Evolutionary conservation across 768 basidiomycete species (phyloP).

Genomic region (Boletus sp.): DNA sequence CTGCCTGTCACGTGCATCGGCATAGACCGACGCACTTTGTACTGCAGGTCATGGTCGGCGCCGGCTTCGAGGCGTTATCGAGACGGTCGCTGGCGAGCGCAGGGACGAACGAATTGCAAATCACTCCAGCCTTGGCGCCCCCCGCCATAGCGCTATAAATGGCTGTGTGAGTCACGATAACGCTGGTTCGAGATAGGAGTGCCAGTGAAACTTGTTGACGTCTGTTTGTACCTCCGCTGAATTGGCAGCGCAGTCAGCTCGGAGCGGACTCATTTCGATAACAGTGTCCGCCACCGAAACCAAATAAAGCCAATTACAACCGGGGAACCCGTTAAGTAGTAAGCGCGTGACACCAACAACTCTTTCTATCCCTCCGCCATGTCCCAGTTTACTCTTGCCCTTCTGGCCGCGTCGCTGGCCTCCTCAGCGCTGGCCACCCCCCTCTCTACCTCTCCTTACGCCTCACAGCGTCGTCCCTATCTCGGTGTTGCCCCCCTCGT

Average conservation of each 20-base stretch:
- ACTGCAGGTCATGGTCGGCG: too few species aligned
- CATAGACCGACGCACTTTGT: too few species aligned
- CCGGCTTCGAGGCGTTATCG: too few species aligned
- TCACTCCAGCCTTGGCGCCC: neutral
- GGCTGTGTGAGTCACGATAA: neutral
- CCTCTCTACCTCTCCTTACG: conserved; percentile 42
- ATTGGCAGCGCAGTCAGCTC: neutral
- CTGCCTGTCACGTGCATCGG: neutral
- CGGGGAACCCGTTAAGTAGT: conserved; percentile 23
- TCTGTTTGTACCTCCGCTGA: too few species aligned
- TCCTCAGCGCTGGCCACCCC: conserved; percentile 37
- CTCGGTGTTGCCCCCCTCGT: conserved; percentile 59
- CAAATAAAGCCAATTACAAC: conserved; percentile 29
- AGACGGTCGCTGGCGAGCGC: too few species aligned
- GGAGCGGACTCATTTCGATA: neutral
- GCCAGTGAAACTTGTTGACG: too few species aligned
- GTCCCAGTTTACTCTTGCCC: conserved; percentile 31
- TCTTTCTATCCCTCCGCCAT: conserved; percentile 29
- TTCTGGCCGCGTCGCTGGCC: conserved; percentile 39
- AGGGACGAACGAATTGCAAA: neutral
- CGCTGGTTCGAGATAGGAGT: neutral
- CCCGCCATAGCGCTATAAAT: too few species aligned
- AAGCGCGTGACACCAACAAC: neutral
- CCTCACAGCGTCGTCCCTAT: conserved; percentile 38
- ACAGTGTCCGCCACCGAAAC: conserved; percentile 19